Evolutionary conservation across 2,329 filamentous ascomycete genomes (phyloP), one percentile per base, ranked within the genome.

Genomic region (Ophiostoma ips): DNA sequence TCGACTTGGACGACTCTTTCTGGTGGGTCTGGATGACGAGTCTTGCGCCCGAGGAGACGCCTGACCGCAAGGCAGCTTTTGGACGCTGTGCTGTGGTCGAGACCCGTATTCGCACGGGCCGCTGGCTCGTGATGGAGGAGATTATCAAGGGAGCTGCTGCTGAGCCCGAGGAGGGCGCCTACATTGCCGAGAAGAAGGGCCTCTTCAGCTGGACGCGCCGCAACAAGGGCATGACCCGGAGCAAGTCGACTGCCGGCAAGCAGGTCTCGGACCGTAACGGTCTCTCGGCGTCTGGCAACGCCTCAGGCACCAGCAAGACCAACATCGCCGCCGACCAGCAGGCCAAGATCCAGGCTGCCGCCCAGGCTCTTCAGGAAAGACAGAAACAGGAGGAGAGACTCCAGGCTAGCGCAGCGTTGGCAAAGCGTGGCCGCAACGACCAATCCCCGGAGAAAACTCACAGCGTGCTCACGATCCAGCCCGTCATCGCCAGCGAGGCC

Each of bases 1-100:
- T 96, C 51, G 83, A 92, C 55, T 72, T 98, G 5, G 92, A 98
- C 59, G 90, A 96, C 63, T 84, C 88, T 1, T 98, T 98, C 65
- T 98, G 92, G 92, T 96, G 92, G 90, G 92, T 96, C 4, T 98
- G 92, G 92, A 96, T 98, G 75, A 94, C 81, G 58, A 96, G 90
- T 71, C 70, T 98, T 60, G 88, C 90, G 1, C 84, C 81, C 1
- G 92, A 98, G 60, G 92, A 98, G 67, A 85, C 89, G 0, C 67
- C 80, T 0, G 76, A 83, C 44, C 80, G 92, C 53, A 98, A 98
- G 63, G 83, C 89, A 6, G 87, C 89, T 0, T 98, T 98, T 63
- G 92, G 92, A 35, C 78, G 92, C 55, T 98, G 92, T 61, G 87
- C 92, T 18, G 75, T 98, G 36, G 77, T 96, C 43, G 92, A 98